A percentile compares a stretch with the other conserved stretches of the same genome.
phyloP scores from a whole-genome alignment of 2,329 filamentous ascomycete genomes.

The Fusarium pseudoanthophilum region DNA sequence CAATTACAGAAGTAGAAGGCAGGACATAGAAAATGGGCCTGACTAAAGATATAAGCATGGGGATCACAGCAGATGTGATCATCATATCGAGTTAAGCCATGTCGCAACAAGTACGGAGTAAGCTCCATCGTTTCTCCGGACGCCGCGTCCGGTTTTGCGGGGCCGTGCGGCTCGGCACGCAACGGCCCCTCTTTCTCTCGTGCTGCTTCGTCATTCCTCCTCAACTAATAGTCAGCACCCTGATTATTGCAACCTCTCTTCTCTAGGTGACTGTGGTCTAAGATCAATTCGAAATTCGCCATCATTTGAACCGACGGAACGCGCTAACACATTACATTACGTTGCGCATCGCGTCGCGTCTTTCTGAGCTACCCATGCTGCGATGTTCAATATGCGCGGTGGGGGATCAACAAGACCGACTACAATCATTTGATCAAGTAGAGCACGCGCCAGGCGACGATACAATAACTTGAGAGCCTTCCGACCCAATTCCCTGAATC shows the following conservation, averaged over 20 bases:
- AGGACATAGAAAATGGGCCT: too few relatives aligned
- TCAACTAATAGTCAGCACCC: not conserved
- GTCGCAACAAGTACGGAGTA: too few relatives aligned
- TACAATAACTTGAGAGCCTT: fast-evolving
- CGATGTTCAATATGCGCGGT: not conserved
- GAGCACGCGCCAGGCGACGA: not conserved
- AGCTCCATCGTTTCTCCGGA: too few relatives aligned
- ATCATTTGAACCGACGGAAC: not conserved
- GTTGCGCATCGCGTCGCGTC: not conserved
- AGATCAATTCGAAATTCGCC: not conserved
- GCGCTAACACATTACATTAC: not conserved
- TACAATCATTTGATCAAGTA: fast-evolving
- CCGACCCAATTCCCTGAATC: not conserved
- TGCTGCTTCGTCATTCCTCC: too few relatives aligned
- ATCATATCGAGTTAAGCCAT: too few relatives aligned
- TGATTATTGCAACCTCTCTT: fast-evolving
- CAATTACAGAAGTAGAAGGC: too few relatives aligned
- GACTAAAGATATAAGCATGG: too few relatives aligned
- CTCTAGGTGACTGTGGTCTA: fast-evolving
- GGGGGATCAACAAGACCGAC: not conserved
- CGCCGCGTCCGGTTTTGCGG: too few relatives aligned
- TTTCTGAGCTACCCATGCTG: not conserved
- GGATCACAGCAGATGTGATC: too few relatives aligned
- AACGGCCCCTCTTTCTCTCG: too few relatives aligned
- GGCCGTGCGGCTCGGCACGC: too few relatives aligned